Evolutionary conservation across 331 rosid species (phyloP).

Genomic region (Quercus tomentella): DNA sequence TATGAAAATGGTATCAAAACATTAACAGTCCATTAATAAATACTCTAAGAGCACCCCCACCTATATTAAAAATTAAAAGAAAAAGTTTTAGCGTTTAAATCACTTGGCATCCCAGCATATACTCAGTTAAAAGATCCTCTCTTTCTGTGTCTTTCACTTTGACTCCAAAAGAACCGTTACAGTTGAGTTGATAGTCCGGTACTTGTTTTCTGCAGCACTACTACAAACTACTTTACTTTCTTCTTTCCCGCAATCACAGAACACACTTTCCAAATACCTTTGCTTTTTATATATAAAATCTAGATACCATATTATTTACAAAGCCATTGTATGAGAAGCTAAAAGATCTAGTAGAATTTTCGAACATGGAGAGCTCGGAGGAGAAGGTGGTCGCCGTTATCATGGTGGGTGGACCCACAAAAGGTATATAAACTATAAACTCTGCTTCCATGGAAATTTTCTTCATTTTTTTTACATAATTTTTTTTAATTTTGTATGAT

Average conservation of each 20-base stretch:
- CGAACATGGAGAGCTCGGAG: slow-evolving; percentile 53
- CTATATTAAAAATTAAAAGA: too few species aligned
- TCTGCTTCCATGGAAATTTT: not conserved
- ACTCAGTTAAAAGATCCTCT: too few species aligned
- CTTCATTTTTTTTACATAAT: not conserved
- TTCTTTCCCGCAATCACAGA: not conserved
- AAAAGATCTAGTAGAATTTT: slow-evolving; percentile 31
- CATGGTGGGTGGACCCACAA: slow-evolving; percentile 96
- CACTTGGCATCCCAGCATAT: too few species aligned
- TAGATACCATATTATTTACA: too few species aligned
- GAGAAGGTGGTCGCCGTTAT: slow-evolving; percentile 88
- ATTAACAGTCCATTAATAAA: too few species aligned
- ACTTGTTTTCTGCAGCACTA: not conserved
- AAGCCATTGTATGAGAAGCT: not conserved
- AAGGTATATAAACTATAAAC: slow-evolving; percentile 41
- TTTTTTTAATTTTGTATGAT: not conserved
- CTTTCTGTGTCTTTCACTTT: not conserved
- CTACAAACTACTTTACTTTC: not conserved
- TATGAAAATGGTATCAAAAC: too few species aligned
- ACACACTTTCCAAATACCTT: not conserved
- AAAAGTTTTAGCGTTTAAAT: too few species aligned
- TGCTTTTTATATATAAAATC: too few species aligned
- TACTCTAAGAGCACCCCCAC: rapidly evolving
- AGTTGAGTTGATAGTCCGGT: not conserved
- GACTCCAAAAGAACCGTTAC: not conserved